Conservation (phyloP, 2,329 filamentous ascomycete species). For the Pseudogymnoascus sp. region DNA sequence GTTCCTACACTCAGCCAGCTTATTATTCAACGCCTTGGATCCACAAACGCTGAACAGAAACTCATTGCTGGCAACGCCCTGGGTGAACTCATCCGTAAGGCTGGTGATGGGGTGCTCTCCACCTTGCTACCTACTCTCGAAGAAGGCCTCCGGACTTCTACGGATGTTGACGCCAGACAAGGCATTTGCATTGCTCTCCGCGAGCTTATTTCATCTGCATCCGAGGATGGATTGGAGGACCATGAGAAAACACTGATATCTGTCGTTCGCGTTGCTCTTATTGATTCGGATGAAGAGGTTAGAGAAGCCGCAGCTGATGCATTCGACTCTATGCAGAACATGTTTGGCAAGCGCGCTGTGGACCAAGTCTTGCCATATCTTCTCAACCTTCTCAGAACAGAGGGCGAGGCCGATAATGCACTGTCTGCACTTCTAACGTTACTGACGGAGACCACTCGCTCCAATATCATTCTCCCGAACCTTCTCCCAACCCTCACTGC, state of each 20-base stretch:
- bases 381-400: constrained; percentile 77
- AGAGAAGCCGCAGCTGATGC: constrained; percentile 93
- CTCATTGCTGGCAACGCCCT: constrained; percentile 96
- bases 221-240: constrained; percentile 80
- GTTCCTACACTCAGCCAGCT: constrained; percentile 91
- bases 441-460: constrained; percentile 84
- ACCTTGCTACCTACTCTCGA: constrained; percentile 85
- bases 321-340: constrained; percentile 89
- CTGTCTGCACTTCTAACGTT: constrained; percentile 86
- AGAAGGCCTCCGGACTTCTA: constrained; percentile 79
- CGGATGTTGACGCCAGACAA: constrained; percentile 86
- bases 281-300: constrained; percentile 81
- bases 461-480: constrained; percentile 93
- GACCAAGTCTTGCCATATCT: constrained; percentile 93
- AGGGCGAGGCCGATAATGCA: constrained; percentile 83
- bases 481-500: constrained; percentile 88
- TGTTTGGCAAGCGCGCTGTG: constrained; percentile 86
- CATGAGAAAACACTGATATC: constrained; percentile 93
- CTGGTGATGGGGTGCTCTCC: constrained; percentile 84
- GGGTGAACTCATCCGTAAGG: constrained; percentile 93
- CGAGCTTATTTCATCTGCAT: constrained; percentile 84
- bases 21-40: constrained; percentile 86
- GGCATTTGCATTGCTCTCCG: constrained; percentile 94
- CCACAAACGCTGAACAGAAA: constrained; percentile 97
- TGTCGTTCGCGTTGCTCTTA: constrained; percentile 85